Percentiles rank a stretch among this genome's conserved stretches.
These are phyloP conservation scores for Tetrapisispora arboricola DNA, from an alignment of 805 yeast genomes.

Conservation along the genomic window DNA sequence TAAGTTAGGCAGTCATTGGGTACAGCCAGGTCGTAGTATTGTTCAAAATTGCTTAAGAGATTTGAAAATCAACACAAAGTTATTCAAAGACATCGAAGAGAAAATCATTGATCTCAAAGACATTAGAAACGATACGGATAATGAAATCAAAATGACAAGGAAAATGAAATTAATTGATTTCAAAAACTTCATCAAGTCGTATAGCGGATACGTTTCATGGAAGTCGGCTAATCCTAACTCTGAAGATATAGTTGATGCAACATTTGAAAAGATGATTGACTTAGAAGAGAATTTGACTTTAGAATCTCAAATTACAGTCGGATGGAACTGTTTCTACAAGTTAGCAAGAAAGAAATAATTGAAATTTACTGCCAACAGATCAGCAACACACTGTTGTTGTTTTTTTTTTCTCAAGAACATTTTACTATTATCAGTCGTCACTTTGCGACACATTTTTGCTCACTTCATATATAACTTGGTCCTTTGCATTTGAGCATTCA, in stretches of 20 bases:
- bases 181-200: slow-evolving; percentile 49
- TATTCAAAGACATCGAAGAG: slow-evolving; percentile 34
- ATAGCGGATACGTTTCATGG: slow-evolving; percentile 60
- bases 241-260: slow-evolving; percentile 41
- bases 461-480: no score
- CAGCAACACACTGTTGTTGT: no score
- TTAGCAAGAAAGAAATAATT: slow-evolving; percentile 11
- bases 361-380: no score
- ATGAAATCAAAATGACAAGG: slow-evolving; percentile 27
- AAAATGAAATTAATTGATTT: slow-evolving; percentile 38
- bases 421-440: no score
- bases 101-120: slow-evolving; percentile 19
- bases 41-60: slow-evolving; percentile 35
- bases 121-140: slow-evolving; percentile 8
- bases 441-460: no score
- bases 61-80: slow-evolving; percentile 13
- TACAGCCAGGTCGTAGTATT: slow-evolving; percentile 64
- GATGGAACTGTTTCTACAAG: slow-evolving; percentile 24
- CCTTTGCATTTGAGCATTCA: no score
- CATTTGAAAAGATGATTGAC: slow-evolving; percentile 30
- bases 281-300: slow-evolving; percentile 16
- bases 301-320: slow-evolving; percentile 11
- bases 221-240: slow-evolving; percentile 27
- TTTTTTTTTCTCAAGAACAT: no score
- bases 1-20: slow-evolving; percentile 60